These are phyloP conservation scores for Aspergillus bridgeri DNA, from an alignment of 495 filamentous ascomycete genomes.

Conservation along the genomic window DNA sequence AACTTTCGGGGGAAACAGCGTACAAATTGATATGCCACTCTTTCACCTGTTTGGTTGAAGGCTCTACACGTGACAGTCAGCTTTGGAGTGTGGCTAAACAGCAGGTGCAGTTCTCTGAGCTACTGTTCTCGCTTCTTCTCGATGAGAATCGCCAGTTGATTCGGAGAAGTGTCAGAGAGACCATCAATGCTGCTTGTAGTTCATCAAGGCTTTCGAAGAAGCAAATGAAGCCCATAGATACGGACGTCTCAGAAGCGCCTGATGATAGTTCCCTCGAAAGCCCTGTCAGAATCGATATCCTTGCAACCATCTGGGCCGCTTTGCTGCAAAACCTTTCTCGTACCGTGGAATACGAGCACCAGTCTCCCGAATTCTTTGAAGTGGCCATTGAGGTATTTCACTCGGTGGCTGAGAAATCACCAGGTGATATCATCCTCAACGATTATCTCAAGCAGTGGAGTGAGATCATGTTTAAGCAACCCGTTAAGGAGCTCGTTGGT, in stretches of 20 bases:
- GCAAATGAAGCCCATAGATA: conserved; percentile 8
- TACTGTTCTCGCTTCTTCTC: conserved; percentile 37
- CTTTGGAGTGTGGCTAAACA: conserved; percentile 60
- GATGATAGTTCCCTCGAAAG: conserved; percentile 18
- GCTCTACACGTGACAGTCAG: conserved; percentile 52
- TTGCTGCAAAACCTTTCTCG: conserved; percentile 48
- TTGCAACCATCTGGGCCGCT: conserved; percentile 50
- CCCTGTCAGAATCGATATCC: conserved; percentile 35
- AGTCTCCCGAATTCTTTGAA: conserved; percentile 57
- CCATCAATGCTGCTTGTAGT: conserved; percentile 32
- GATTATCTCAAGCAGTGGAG: conserved; percentile 53
- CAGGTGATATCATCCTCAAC: conserved; percentile 48
- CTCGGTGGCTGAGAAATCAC: conserved; percentile 49
- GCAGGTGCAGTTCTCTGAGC: conserved; percentile 36
- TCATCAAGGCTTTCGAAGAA: conserved; percentile 28
- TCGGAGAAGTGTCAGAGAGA: conserved; percentile 35
- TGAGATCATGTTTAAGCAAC: conserved; percentile 50
- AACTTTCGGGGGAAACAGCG: conserved; percentile 12
- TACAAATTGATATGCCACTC: conserved; percentile 47
- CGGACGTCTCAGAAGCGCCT: conserved; percentile 10
- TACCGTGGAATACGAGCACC: conserved; percentile 35
- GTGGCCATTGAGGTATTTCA: conserved; percentile 50
- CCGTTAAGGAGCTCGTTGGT: conserved; percentile 53
- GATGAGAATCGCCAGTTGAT: conserved; percentile 31
- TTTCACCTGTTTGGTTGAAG: conserved; percentile 63